These are phyloP conservation scores for Zoysia pacifica DNA, from an alignment of 176 grass and related monocot genomes.

Conservation along the genomic window DNA sequence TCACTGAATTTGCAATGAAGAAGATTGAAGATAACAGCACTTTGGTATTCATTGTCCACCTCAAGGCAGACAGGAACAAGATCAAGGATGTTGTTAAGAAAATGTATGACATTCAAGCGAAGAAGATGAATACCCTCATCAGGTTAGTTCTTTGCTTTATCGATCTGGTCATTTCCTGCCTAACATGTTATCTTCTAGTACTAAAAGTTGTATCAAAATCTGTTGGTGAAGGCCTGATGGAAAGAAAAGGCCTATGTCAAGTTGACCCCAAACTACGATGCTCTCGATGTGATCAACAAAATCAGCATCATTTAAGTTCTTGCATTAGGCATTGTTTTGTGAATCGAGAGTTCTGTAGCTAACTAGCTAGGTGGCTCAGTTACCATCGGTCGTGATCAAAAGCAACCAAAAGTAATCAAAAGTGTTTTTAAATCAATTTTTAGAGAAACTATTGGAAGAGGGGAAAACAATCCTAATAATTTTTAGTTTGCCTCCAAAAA, in stretches of 20 bases:
- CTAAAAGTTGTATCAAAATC: neutral
- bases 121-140: constrained; percentile 81
- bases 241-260: constrained; percentile 80
- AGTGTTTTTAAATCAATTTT: too few species aligned
- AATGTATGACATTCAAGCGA: constrained; percentile 83
- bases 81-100: constrained; percentile 84
- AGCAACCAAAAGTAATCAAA: too few species aligned
- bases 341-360: constrained; percentile 47
- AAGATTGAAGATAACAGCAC: constrained; percentile 89
- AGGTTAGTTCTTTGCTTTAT: constrained; percentile 41
- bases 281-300: constrained; percentile 79
- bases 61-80: constrained; percentile 82
- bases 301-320: constrained; percentile 74
- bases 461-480: too few species aligned
- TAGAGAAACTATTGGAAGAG: too few species aligned
- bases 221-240: constrained; percentile 64
- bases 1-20: constrained; percentile 84
- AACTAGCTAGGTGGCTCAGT: neutral
- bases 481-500: too few species aligned
- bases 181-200: neutral
- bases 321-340: constrained; percentile 31
- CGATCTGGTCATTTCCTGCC: neutral
- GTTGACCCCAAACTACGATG: constrained; percentile 69
- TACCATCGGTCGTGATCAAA: too few species aligned
- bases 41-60: constrained; percentile 72